These are phyloP conservation scores for Diaporthe longicolla DNA, from an alignment of 2,329 filamentous ascomycete genomes.

Conservation along the genomic window DNA sequence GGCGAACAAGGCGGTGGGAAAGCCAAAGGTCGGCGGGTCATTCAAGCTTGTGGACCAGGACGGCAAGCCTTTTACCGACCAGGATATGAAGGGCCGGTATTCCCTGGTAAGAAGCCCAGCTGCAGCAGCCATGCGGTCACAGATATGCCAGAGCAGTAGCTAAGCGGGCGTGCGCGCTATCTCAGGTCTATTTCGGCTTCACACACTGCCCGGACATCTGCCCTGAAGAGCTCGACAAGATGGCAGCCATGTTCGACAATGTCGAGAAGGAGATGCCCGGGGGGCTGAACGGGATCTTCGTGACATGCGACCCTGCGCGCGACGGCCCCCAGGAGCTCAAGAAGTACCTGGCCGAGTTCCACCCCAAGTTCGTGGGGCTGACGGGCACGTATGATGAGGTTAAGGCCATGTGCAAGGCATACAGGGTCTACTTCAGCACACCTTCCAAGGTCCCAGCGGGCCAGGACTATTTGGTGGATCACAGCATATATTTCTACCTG, in stretches of 20 bases:
- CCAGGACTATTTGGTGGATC: constrained; percentile 97
- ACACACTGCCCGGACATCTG: constrained; percentile 99
- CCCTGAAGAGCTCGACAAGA: constrained; percentile 98
- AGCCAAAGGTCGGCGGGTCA: constrained; percentile 90
- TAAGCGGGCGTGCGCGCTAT: constrained; percentile 16
- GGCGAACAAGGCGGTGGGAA: constrained; percentile 91
- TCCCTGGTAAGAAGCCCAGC: constrained; percentile 68
- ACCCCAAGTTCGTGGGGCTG: constrained; percentile 86
- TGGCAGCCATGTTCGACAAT: constrained; percentile 93
- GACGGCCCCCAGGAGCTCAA: constrained; percentile 90
- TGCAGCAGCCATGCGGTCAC: not conserved
- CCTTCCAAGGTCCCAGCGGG: constrained; percentile 89
- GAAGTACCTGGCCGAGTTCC: constrained; percentile 91
- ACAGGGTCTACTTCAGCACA: constrained; percentile 97
- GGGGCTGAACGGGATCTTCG: constrained; percentile 84
- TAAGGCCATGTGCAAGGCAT: constrained; percentile 94
- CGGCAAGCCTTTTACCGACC: constrained; percentile 81
- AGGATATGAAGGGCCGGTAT: constrained; percentile 90
- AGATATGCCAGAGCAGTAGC: not conserved
- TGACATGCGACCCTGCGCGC: constrained; percentile 94
- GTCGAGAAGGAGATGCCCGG: constrained; percentile 67
- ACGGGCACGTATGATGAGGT: constrained; percentile 95
- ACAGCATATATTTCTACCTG: constrained; percentile 99
- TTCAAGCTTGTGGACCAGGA: constrained; percentile 89
- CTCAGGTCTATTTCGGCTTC: constrained; percentile 96